phyloP scores from a whole-genome alignment of 139 green algal genomes.

The Chara braunii region DNA sequence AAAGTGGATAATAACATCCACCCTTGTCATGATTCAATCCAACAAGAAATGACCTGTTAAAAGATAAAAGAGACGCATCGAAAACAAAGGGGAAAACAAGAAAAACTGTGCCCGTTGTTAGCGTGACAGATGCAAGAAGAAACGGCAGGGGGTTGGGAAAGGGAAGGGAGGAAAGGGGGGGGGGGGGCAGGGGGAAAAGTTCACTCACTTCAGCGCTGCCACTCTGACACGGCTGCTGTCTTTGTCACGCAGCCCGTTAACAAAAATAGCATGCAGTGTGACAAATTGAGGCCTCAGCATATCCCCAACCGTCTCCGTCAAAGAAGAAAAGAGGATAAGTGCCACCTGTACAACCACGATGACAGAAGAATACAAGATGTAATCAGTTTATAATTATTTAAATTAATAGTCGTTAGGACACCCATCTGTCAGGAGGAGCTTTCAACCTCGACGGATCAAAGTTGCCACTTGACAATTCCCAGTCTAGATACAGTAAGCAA shows the following conservation, averaged over 20 bases:
- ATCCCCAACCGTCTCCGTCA: conserved; percentile 56
- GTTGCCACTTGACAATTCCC: too few species aligned
- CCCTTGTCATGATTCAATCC: too few species aligned
- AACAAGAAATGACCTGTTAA: too few species aligned
- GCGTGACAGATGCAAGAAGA: too few species aligned
- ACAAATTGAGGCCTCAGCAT: conserved; percentile 47
- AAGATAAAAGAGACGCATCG: too few species aligned
- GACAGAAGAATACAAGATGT: not conserved
- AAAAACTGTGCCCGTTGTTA: too few species aligned
- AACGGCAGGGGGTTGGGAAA: too few species aligned
- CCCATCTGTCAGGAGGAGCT: not conserved
- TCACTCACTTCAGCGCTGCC: conserved; percentile 48
- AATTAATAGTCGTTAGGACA: not conserved
- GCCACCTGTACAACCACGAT: conserved; percentile 52
- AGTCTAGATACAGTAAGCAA: too few species aligned
- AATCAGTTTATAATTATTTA: not conserved
- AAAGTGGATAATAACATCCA: too few species aligned
- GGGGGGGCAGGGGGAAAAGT: not conserved
- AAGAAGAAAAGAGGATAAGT: conserved; percentile 53
- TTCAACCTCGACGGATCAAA: not conserved
- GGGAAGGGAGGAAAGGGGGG: not conserved
- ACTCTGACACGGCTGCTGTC: conserved; percentile 39
- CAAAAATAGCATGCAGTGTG: conserved; percentile 43
- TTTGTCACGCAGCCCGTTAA: conserved; percentile 44
- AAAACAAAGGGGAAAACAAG: too few species aligned